Base-by-base conservation (phyloP, 805 yeast genomes). In the Clavispora phyllophila region DNA sequence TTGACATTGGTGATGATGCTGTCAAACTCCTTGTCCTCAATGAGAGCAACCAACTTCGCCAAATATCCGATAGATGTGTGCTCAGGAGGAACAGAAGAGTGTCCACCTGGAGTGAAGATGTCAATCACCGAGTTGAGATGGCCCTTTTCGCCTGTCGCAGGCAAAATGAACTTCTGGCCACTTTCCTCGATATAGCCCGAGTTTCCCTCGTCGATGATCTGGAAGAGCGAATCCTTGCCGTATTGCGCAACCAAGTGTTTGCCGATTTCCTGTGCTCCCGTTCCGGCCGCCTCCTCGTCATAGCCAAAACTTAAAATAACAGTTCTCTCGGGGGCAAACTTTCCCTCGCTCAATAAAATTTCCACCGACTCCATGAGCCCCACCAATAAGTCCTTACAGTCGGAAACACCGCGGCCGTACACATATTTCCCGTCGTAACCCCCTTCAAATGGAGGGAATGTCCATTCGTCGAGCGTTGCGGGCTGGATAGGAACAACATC, bases 401-500 rank as follows among this genome's bases (percentile, higher is more conserved):
- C 72, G 23, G 54, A 44, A 4, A 49, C 60, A 2, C 72, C 72
- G 40, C 72, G 56, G 9, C 72, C 72, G 43, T 56, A 65, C 14
- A 65, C 36, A 38, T 40, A 51, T 26, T 56, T 54, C 2, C 87
- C 89, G 53, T 87, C 95, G 55, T 67, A 85, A 52, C 73, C 66
- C 1, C 65, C 74, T 3, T 49, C 63, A 44, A 79, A 84, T 3
- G 95, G 95, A 9, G 81, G 81, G 55, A 78, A 69, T 0, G 65
- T 63, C 95, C 95, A 87, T 43, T 76, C 67, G 22, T 56, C 61
- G 40, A 70, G 60, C 0, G 88, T 79, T 24, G 72, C 75, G 12
- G 61, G 58, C 51, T 80, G 84, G 9, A 84, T 83, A 1, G 95
- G 95, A 19, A 87, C 95, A 4, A 82, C 87, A 55, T 86, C 95